Evolutionary conservation across 495 filamentous ascomycete species (phyloP).

Genomic region (Elasticomyces elasticus): DNA sequence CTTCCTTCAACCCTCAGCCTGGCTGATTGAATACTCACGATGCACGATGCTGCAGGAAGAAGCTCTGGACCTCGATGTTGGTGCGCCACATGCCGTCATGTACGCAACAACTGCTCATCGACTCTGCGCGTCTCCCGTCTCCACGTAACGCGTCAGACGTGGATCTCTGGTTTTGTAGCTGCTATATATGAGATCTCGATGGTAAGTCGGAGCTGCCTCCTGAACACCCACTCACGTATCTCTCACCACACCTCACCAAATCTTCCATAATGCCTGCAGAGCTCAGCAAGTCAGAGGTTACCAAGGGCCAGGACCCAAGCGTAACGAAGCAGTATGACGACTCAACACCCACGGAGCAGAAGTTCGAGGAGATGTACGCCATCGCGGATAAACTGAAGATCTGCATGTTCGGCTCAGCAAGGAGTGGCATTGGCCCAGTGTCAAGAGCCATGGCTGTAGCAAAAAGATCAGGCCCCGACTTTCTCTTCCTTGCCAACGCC

Average conservation of each 20-base stretch:
- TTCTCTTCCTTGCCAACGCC: slow-evolving; percentile 39
- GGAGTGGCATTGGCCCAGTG: slow-evolving; percentile 24
- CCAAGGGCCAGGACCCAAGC: slow-evolving; percentile 6
- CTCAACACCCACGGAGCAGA: slow-evolving; percentile 6
- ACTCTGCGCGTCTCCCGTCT: slow-evolving; percentile 1
- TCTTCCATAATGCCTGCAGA: neutral
- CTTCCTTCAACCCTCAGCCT: no score
- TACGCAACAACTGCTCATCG: neutral
- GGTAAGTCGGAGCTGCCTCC: no score
- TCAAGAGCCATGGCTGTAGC: slow-evolving; percentile 37
- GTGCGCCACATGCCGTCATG: neutral
- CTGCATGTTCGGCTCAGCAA: slow-evolving; percentile 22
- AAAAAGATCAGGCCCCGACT: slow-evolving; percentile 37
- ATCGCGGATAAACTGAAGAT: slow-evolving; percentile 21
- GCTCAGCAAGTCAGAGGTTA: slow-evolving; percentile 13
- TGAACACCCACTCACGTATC: no score
- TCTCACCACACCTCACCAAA: neutral
- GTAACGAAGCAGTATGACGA: slow-evolving; percentile 16
- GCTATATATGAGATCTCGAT: no score
- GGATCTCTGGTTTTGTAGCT: no score
- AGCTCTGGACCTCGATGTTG: no score
- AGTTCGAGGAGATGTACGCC: slow-evolving; percentile 17
- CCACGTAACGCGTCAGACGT: neutral
- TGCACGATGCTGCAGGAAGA: no score
- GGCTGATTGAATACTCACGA: no score